Conservation (phyloP, 345 rosid genomes). For the Melaleuca quinquenervia region DNA sequence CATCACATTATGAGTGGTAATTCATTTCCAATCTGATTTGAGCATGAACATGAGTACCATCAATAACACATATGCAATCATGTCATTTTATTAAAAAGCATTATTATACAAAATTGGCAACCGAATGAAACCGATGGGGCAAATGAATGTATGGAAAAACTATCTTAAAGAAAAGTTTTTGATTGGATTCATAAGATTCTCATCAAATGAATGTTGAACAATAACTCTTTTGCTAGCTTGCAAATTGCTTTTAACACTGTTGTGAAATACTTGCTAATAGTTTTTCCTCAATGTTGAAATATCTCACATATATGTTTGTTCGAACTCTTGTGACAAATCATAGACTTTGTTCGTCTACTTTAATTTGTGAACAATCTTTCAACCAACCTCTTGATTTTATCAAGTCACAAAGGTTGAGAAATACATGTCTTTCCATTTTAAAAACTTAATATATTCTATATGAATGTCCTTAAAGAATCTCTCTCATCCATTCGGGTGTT, state of each 20-base stretch:
- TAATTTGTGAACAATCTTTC: no score
- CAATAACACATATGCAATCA: background rate
- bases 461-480: background rate
- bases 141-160: background rate
- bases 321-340: background rate
- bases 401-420: background rate
- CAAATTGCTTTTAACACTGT: no score
- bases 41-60: background rate
- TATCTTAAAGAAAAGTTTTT: no score
- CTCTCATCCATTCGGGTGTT: background rate
- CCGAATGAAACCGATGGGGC: no score
- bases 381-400: background rate
- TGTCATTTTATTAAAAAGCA: background rate
- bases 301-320: background rate
- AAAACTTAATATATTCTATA: background rate
- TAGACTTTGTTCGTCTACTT: background rate
- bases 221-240: background rate
- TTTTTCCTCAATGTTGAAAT: background rate
- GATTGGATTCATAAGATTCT: background rate
- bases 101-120: no score
- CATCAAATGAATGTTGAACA: background rate
- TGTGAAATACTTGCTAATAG: background rate
- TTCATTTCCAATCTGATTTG: no score
- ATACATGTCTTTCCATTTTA: no score
- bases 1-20: no score